A percentile compares a stretch with the other conserved stretches of the same genome.
Evolutionary conservation across 78 protist genomes (phyloP).

Genomic region (Cavenderia fasciculata): DNA sequence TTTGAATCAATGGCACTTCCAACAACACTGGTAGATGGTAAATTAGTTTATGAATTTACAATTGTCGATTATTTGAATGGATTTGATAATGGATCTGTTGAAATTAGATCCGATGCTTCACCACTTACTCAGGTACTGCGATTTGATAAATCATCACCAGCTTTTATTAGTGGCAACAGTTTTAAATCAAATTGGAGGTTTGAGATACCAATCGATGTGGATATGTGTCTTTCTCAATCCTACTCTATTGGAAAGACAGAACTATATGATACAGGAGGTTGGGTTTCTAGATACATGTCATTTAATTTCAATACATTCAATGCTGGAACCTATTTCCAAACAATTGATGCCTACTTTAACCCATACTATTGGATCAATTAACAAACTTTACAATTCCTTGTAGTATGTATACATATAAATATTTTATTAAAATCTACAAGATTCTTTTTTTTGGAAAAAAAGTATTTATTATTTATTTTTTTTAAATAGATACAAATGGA

Average conservation of each 20-base stretch:
- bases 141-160: background rate
- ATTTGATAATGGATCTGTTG: background rate
- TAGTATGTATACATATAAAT: background rate
- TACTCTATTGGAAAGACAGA: background rate
- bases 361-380: background rate
- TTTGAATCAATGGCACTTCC: no score
- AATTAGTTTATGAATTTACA: no score
- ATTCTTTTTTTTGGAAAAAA: no score
- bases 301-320: background rate
- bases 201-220: background rate
- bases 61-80: no score
- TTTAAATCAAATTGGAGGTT: background rate
- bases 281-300: background rate
- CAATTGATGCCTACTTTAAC: background rate
- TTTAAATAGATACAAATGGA: background rate
- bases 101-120: background rate
- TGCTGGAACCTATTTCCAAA: no score
- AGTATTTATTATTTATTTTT: background rate
- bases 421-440: background rate
- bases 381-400: background rate
- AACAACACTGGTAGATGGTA: no score
- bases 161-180: background rate
- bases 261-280: background rate
- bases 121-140: background rate
- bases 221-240: background rate